Base-by-base conservation (phyloP, 257 asterid genomes). In the Fraxinus quadrangulata region DNA sequence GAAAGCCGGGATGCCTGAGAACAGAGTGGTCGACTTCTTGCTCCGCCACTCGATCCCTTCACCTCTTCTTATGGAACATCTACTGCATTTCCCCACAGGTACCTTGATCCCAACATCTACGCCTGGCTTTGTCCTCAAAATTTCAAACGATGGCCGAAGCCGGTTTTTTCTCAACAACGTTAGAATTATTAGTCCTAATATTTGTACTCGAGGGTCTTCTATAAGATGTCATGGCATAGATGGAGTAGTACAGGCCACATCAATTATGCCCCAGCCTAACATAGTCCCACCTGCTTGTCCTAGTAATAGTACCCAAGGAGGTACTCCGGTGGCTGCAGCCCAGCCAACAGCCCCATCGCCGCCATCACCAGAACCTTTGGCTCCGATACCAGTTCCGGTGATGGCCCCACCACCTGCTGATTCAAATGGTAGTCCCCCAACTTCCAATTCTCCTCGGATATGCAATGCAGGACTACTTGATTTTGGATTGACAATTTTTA, bases 201-300 rank as follows among this genome's bases (percentile, higher is more conserved):
- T 94, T 21, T 92, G 98, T 26, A 86, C 90, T 11, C 66, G 28
- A 10, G 90, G 87, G 24, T 65, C 79, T 12, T 85, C 90, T 2
- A 83, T 92, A 16, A 83, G 97, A 81, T 94, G 98, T 3, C 98
- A 89, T 51, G 98, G 98, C 23, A 79, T 94, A 33, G 96, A 94
- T 56, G 93, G 87, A n/a, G 86, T 89, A 34, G 75, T 81, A 81
- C 86, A 85, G 34, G 85, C 85, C 14, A 47, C 61, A 1, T 24
- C 74, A 24, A 33, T 77, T 24, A 9, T 31, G 14, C 80, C 86
- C 39, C 80, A 65, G 65, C 83, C 82, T 23, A 68, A 16, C 47
- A n/a, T 36, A 5, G 70, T 68, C 16, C 80, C 73, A 5, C 10
- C 59, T 30, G 7, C 75, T 73, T 82, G 88, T 47, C 31, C 13